Base-by-base conservation (phyloP, 2,329 filamentous ascomycete species). In the Arachnomyces sp. region DNA sequence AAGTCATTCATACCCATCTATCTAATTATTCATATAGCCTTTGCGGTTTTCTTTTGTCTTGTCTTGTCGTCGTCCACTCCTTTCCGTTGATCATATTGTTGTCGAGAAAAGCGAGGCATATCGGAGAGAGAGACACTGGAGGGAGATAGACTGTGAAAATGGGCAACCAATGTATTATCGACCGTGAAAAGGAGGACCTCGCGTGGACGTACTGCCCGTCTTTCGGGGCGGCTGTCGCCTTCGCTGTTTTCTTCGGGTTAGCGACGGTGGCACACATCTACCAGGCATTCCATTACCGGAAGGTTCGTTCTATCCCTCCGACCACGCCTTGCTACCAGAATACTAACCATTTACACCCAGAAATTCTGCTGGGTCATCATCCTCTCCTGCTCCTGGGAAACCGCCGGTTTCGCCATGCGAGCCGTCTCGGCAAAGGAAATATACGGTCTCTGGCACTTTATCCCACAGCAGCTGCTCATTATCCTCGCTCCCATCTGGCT, bases 401-500 rank as follows among this genome's bases (percentile, higher is more conserved):
- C 37, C 2, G 16, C 31, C 20, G 47, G 45, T 6, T 49, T 46
- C 31, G 39, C 42, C n/a, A 16, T 49, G 7, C 43, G 45, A 14
- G 25, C 43, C 7, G 34, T 40, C 16, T 45, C 43, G 11, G 37
- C 47, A 4, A 38, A 34, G 20, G 32, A 33, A 7, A 25, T 48
- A 18, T 16, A 9, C 11, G 42, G 41, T n/a, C 18, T 42, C 11
- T 43, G 43, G 17, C 38, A 43, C 18, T 40, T 39, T 14, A 36
- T 46, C 17, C 46, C 47, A 2, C 33, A 43, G 31, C 45, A 48
- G 25, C 25, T 49, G 9, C 40, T 49, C 4, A 42, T 49, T 13
- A 40, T 47, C 15, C 45, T 49, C 3, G 41, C 47, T 12, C 47
- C 47, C 1, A 29, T 49, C 7, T 49, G 47, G 47, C 40, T 72